Evolutionary conservation across 177 flowering plant genomes (phyloP).

Genomic region (Telopea speciosissima): DNA sequence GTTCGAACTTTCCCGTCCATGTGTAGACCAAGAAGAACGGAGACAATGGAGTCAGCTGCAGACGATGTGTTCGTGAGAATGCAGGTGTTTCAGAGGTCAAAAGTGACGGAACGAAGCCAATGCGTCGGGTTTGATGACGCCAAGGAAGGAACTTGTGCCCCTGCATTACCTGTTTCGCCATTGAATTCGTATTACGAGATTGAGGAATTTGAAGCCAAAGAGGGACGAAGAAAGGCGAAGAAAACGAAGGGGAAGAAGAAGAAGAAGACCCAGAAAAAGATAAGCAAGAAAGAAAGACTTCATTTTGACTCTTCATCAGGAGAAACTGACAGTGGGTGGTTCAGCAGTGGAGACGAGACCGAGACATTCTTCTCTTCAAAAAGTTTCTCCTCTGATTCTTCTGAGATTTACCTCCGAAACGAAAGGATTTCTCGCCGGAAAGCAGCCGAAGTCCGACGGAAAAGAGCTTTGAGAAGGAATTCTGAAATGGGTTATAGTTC

Average conservation of each 20-base stretch:
- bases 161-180: constrained; percentile 13
- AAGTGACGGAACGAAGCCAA: constrained; percentile 6
- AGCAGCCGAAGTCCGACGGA: background rate
- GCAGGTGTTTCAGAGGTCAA: constrained; percentile 8
- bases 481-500: constrained; percentile 17
- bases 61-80: background rate
- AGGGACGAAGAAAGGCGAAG: background rate
- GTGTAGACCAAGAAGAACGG: constrained; percentile 6
- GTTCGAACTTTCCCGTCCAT: constrained; percentile 11
- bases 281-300: constrained; percentile 4
- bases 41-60: background rate
- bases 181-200: background rate
- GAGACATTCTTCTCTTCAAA: constrained; percentile 44
- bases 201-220: background rate
- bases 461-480: constrained; percentile 7
- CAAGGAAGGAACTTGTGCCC: constrained; percentile 13
- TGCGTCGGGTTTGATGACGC: constrained; percentile 6
- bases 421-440: constrained; percentile 12
- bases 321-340: constrained; percentile 21
- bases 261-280: constrained; percentile 7
- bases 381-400: constrained; percentile 39
- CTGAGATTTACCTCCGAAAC: constrained; percentile 11
- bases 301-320: constrained; percentile 12
- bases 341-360: constrained; percentile 36
- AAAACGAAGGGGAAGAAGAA: background rate